Conservation (phyloP, 1,139 yeast species). For the Zygosaccharomyces pseudobailii region DNA sequence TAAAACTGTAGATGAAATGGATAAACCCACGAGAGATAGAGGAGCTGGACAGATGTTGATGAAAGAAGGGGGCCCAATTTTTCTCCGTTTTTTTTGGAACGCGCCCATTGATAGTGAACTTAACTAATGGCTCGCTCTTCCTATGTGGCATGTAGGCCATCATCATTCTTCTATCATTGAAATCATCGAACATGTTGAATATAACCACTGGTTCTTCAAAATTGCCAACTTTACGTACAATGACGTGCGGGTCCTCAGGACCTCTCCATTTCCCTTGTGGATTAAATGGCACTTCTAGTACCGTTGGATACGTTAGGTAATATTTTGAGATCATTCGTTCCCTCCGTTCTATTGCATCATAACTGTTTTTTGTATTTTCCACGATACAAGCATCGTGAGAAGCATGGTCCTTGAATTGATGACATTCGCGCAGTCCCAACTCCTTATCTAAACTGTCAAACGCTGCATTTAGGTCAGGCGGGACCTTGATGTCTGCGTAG, state of each 20-base stretch:
- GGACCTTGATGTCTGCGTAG: constrained; percentile 14
- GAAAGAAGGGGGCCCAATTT: constrained; percentile 51
- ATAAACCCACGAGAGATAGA: constrained; percentile 32
- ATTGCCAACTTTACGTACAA: constrained; percentile 32
- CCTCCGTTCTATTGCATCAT: constrained; percentile 8
- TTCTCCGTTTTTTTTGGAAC: constrained; percentile 36
- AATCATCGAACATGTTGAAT: constrained; percentile 40
- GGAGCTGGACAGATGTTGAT: constrained; percentile 27
- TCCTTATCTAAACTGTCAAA: constrained; percentile 7
- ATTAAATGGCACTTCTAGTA: constrained; percentile 17
- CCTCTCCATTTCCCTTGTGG: constrained; percentile 35
- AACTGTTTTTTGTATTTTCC: constrained; percentile 4
- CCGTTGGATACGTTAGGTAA: constrained; percentile 17
- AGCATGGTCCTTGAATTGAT: not conserved
- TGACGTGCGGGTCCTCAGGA: constrained; percentile 47
- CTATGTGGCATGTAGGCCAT: constrained; percentile 35
- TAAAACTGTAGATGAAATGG: constrained; percentile 43
- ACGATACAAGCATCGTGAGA: constrained; percentile 11
- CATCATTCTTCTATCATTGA: constrained; percentile 35
- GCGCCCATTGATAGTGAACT: constrained; percentile 30
- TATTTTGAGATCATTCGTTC: constrained; percentile 14
- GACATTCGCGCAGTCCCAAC: constrained; percentile 9
- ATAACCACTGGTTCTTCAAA: constrained; percentile 43
- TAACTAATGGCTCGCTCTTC: constrained; percentile 33
- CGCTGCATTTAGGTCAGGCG: constrained; percentile 8